phyloP scores from a whole-genome alignment of 768 basidiomycete species.

The Mrakia blollopis region DNA sequence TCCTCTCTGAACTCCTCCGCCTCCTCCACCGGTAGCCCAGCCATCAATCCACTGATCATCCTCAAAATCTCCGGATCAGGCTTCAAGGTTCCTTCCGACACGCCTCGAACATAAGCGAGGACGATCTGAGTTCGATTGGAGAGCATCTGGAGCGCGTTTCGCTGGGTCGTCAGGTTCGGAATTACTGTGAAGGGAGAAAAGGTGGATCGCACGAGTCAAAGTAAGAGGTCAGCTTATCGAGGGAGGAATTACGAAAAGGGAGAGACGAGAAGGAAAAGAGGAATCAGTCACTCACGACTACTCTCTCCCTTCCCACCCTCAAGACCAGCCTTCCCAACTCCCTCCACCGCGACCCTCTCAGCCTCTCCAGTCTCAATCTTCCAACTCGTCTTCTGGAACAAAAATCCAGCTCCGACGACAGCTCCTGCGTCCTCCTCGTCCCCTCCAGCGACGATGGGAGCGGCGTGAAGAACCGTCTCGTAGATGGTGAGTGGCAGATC shows the following conservation, averaged over 20 bases:
- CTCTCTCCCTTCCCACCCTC: slow-evolving; percentile 58
- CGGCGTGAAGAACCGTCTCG: slow-evolving; percentile 70
- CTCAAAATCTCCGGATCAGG: slow-evolving; percentile 78
- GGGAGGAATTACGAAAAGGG: background rate
- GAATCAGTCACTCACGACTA: slow-evolving; percentile 56
- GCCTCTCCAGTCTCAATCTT: slow-evolving; percentile 96
- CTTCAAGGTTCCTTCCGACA: slow-evolving; percentile 64
- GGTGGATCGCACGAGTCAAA: too few relatives aligned
- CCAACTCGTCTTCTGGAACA: slow-evolving; percentile 79
- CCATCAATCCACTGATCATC: slow-evolving; percentile 75
- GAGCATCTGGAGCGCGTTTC: slow-evolving; percentile 94
- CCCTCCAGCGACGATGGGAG: slow-evolving; percentile 53
- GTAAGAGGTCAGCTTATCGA: background rate
- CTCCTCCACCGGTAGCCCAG: slow-evolving; percentile 81
- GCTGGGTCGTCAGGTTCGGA: slow-evolving; percentile 81
- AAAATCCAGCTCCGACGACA: slow-evolving; percentile 35
- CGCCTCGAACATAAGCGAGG: slow-evolving; percentile 75
- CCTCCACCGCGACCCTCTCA: slow-evolving; percentile 96
- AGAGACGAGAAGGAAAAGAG: background rate
- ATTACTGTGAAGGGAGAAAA: slow-evolving; percentile 57
- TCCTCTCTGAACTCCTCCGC: slow-evolving; percentile 77
- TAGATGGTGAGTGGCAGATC: slow-evolving; percentile 88
- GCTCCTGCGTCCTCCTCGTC: slow-evolving; percentile 40
- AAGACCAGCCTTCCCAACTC: slow-evolving; percentile 73
- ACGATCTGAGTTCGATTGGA: slow-evolving; percentile 82